These are phyloP conservation scores for Globisporangium canariense DNA, from an alignment of 352 stramenopile species.

Conservation along the genomic window DNA sequence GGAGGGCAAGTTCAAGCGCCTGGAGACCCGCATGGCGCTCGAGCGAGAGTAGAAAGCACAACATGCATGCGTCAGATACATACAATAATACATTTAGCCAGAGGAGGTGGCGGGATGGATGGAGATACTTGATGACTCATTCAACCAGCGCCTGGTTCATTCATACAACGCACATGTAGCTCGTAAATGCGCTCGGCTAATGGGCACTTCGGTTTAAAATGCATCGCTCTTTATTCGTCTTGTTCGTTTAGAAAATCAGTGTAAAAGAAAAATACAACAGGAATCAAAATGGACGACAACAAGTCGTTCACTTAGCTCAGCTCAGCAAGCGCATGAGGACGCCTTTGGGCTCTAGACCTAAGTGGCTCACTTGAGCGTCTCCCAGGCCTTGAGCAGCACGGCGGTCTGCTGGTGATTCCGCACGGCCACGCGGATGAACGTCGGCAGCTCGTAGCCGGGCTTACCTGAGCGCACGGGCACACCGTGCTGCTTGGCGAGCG, in stretches of 20 bases:
- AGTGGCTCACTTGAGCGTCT: slow-evolving; percentile 39
- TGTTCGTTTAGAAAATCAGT: slow-evolving; percentile 1
- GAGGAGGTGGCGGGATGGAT: neutral
- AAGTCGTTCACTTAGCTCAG: too few relatives aligned
- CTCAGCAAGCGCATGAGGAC: neutral
- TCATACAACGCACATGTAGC: neutral
- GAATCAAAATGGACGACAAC: neutral
- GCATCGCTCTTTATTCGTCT: neutral
- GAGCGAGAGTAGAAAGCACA: slow-evolving; percentile 34
- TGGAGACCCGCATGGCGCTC: slow-evolving; percentile 63
- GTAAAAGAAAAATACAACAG: neutral
- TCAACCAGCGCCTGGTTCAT: neutral
- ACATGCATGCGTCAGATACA: neutral
- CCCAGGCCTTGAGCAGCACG: slow-evolving; percentile 75
- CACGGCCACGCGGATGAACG: slow-evolving; percentile 83
- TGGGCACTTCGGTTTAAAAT: neutral
- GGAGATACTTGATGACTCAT: too few relatives aligned
- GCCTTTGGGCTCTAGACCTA: neutral
- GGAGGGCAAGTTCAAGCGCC: slow-evolving; percentile 82
- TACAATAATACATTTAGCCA: neutral
- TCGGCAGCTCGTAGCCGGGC: slow-evolving; percentile 86
- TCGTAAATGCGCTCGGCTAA: neutral
- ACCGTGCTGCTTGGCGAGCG: slow-evolving; percentile 76
- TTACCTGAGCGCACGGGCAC: slow-evolving; percentile 85
- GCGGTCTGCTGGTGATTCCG: slow-evolving; percentile 65